Evolutionary conservation across 352 stramenopile genomes (phyloP).

Genomic region (Plasmopara halstedii): DNA sequence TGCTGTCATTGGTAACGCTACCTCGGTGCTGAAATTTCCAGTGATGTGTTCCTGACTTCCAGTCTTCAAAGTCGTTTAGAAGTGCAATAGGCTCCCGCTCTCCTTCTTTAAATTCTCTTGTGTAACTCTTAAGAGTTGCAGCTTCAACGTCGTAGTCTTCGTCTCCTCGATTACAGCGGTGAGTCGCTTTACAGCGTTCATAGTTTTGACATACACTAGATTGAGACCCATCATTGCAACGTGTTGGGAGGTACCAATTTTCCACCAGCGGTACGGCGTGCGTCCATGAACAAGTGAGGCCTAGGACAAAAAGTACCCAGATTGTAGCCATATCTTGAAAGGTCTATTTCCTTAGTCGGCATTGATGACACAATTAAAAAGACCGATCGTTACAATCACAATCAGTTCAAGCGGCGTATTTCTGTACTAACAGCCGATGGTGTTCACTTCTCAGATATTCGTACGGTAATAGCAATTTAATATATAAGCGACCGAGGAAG

Average conservation of each 20-base stretch:
- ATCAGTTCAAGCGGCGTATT: too few relatives aligned
- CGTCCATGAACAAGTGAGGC: neutral
- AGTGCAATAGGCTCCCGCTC: constrained; percentile 60
- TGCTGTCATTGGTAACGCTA: constrained; percentile 3
- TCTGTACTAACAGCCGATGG: too few relatives aligned
- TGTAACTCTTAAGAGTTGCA: constrained; percentile 60
- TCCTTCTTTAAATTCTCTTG: constrained; percentile 77
- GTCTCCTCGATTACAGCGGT: constrained; percentile 86
- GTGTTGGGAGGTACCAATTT: constrained; percentile 47
- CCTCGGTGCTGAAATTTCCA: constrained; percentile 37
- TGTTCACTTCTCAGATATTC: too few relatives aligned
- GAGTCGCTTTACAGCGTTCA: constrained; percentile 92
- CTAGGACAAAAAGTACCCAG: constrained; percentile 3
- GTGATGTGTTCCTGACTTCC: constrained; percentile 81
- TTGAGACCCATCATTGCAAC: constrained; percentile 45
- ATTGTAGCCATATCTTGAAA: neutral
- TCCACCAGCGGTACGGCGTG: constrained; percentile 21
- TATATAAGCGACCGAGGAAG: too few relatives aligned
- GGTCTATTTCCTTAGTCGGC: neutral
- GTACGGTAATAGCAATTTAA: too few relatives aligned
- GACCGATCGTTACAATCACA: too few relatives aligned
- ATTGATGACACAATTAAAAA: neutral
- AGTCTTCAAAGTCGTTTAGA: constrained; percentile 95
- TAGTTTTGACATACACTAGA: constrained; percentile 54
- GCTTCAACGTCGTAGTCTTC: constrained; percentile 86